phyloP scores from a whole-genome alignment of 2,329 filamentous ascomycete species.

The Venturia pyrina region DNA sequence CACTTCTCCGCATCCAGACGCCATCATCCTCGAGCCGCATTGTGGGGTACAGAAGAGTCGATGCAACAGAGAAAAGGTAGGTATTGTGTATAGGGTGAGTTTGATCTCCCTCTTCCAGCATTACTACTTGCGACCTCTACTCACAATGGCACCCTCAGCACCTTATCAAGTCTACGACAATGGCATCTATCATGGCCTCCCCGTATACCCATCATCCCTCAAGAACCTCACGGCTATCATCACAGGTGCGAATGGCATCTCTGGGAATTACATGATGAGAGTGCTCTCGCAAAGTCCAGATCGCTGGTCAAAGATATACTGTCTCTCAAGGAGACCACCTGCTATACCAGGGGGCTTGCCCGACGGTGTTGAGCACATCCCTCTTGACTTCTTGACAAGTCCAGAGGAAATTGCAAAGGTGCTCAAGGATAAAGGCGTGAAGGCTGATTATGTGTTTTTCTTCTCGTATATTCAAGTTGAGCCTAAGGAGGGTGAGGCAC shows the following conservation, averaged over 20 bases:
- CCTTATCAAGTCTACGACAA: constrained; percentile 13
- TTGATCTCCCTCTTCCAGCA: too few species aligned
- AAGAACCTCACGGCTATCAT: constrained; percentile 41
- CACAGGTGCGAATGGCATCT: constrained; percentile 46
- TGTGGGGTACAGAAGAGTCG: neutral
- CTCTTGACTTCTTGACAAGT: constrained; percentile 30
- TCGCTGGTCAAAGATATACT: constrained; percentile 44
- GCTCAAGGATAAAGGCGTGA: constrained; percentile 25
- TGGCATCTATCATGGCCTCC: constrained; percentile 38
- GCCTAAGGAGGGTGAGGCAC: constrained; percentile 32
- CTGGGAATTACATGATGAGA: constrained; percentile 41
- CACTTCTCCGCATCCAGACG: neutral
- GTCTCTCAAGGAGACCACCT: constrained; percentile 38
- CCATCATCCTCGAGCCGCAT: neutral
- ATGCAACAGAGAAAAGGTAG: neutral
- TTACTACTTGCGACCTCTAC: neutral
- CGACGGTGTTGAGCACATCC: constrained; percentile 32
- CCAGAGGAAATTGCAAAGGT: constrained; percentile 27
- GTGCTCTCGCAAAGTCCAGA: constrained; percentile 36
- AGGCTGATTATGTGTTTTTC: constrained; percentile 41
- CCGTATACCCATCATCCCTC: constrained; percentile 29
- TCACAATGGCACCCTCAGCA: neutral
- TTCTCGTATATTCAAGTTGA: constrained; percentile 44
- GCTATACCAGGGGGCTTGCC: constrained; percentile 27
- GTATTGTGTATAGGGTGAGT: neutral